phyloP scores from a whole-genome alignment of 2,329 filamentous ascomycete species.

The Torrubiella hemipterigena region DNA sequence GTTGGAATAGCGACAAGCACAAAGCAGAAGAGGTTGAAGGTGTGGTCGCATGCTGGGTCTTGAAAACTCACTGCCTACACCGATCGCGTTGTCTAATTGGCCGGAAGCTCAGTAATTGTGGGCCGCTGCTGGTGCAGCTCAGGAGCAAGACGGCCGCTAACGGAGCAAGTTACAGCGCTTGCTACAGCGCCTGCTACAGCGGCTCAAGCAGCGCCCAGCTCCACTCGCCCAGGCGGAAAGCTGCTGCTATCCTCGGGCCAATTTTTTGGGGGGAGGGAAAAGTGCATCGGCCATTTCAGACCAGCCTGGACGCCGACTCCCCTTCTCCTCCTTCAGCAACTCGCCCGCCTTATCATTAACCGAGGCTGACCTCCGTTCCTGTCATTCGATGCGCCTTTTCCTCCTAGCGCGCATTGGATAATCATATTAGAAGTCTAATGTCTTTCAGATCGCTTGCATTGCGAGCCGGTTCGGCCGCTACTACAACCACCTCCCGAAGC shows the following conservation, averaged over 20 bases:
- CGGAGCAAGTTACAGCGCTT: not conserved
- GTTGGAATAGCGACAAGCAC: conserved; percentile 13
- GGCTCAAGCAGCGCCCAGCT: not conserved
- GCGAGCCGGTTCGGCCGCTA: conserved; percentile 41
- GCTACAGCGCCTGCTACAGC: not conserved
- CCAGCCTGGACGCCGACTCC: conserved; percentile 1
- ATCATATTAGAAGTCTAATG: too few species aligned
- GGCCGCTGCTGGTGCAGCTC: not conserved
- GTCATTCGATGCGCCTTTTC: conserved; percentile 5
- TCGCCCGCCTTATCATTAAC: conserved; percentile 4
- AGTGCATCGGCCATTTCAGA: conserved; percentile 3
- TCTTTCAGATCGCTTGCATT: conserved; percentile 40
- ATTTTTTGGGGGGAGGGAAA: conserved; percentile 13
- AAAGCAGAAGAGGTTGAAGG: conserved; percentile 18
- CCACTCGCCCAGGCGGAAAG: conserved; percentile 3
- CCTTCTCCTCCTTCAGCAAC: not conserved
- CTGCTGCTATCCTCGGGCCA: conserved; percentile 13
- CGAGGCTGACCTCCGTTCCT: too few species aligned
- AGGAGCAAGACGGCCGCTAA: too few species aligned
- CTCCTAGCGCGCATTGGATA: conserved; percentile 18
- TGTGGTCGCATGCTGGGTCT: too few species aligned
- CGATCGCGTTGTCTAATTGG: not conserved
- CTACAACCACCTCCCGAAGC: conserved; percentile 28
- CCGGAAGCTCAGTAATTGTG: not conserved
- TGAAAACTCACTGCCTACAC: not conserved